These are phyloP conservation scores for Beauveria medogensis DNA, from an alignment of 2,329 filamentous ascomycete genomes.

Conservation along the genomic window DNA sequence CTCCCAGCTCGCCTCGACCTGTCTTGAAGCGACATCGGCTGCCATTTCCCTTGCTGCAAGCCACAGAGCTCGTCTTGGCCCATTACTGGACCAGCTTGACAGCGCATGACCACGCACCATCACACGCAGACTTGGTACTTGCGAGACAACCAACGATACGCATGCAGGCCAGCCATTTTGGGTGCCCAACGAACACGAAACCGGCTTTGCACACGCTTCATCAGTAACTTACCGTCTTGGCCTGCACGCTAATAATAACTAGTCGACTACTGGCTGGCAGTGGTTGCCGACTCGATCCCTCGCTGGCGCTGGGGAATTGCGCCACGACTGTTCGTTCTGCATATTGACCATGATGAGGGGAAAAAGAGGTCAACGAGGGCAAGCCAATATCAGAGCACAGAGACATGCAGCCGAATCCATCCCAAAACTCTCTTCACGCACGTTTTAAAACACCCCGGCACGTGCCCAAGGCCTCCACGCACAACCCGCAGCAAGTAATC, in stretches of 20 bases:
- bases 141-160: neutral
- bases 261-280: too few species aligned
- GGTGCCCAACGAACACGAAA: conserved; percentile 5
- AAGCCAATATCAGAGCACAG: neutral
- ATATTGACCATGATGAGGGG: too few species aligned
- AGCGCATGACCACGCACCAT: conserved; percentile 3
- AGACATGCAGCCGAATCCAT: neutral
- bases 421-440: neutral
- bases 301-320: neutral
- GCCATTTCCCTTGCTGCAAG: neutral
- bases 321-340: neutral
- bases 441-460: neutral
- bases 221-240: too few species aligned
- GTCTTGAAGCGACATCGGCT: too few species aligned
- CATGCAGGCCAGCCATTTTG: neutral
- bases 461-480: neutral
- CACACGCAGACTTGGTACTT: neutral
- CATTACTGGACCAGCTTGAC: neutral
- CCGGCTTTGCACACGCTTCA: neutral
- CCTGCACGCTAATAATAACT: neutral
- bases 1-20: neutral
- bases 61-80: too few species aligned
- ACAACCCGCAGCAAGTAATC: neutral
- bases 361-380: too few species aligned
- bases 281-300: neutral